Evolutionary conservation across 176 grass and related monocot species (phyloP), one percentile per base, ranked within the genome.

Genomic region (Melocanna baccifera): DNA sequence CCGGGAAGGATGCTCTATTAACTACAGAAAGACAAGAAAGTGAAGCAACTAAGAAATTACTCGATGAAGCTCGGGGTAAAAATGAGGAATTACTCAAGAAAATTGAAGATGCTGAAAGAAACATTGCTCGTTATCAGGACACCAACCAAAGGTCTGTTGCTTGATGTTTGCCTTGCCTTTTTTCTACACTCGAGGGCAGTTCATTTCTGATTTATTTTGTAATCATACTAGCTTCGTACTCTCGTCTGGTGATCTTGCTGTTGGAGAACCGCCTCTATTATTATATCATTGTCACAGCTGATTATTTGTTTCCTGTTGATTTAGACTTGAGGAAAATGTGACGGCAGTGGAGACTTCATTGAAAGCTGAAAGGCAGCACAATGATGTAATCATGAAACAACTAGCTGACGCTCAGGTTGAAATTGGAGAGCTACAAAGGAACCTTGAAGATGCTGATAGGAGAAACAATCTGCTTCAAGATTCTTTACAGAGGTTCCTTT

Each of bases 391-490:
- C 81, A 86, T 85, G 81, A 86, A 71, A 85, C 78, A 82, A 80
- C 71, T 94, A 82, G 83, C 80, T 53, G 55, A 89, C n/a, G 66
- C 87, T 57, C 79, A 87, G 28, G 76, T 77, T 67, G 71, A 85
- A 87, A 89, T 87, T 50, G 87, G 59, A 74, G 87, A 87, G 63
- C 64, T 94, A 55, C 75, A 89, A 84, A 84, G 78, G 81, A 89
- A 89, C 85, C 71, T 94, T 76, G 88, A 92, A 79, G 89, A 89
- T 69, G 84, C 84, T 89, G 79, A 82, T 67, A 68, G 48, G 51
- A 87, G 69, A 89, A 86, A 85, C 68, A 62, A 53, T 65, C 78
- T 88, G 72, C 87, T 91, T 89, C 89, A 89, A 85, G 92, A 92
- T 68, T 88, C 86, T 82, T 56, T 92, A 75, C 69, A 89, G 84